Evolutionary conservation across 2,329 filamentous ascomycete species (phyloP), one percentile per base, ranked within the genome.

Genomic region (Botrytis sinoallii): DNA sequence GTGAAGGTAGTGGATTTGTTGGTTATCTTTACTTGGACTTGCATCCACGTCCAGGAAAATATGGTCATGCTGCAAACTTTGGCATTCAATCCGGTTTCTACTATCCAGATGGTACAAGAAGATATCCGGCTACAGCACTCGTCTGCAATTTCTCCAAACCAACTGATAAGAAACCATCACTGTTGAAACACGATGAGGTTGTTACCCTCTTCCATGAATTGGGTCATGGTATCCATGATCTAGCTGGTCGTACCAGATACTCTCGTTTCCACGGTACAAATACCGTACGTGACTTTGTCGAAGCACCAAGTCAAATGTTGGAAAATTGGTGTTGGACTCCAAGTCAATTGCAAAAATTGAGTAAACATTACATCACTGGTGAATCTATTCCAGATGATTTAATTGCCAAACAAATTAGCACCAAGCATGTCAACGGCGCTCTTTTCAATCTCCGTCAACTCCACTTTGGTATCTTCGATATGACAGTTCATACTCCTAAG

Each of bases 111-210:
- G 92, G 92, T 75, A 90, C 88, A 52, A 88, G 92, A 72, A 87
- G 90, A 73, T 95, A 94, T 81, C 92, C 93, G 9, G 91, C 91
- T 1, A 95, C 93, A 0, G 92, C 93, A 1, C 85, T 95, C 18
- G 92, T 95, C 18, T 95, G 93, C 87, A 95, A 95, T 84, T 95
- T 95, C 82, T 92, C 90, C 80, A 95, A 95, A 83, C 91, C 93
- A 3, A 92, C 91, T 1, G 84, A 89, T 16, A 92, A 88, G 80
- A 94, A 94, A 82, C 93, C 93, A 7, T 92, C 90, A 35, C 86
- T 95, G 5, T 87, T 96, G 60, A 94, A 95, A 86, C 93, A 95
- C 79, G 90, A 93, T 72, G 92, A 95, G 82, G 92, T 95, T 3
- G 90, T 94, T 18, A 95, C 93, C 0, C 87, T 95, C 16, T 95